These are phyloP conservation scores for Eutrema salsugineum DNA, from an alignment of 441 rosid genomes.

Conservation along the genomic window DNA sequence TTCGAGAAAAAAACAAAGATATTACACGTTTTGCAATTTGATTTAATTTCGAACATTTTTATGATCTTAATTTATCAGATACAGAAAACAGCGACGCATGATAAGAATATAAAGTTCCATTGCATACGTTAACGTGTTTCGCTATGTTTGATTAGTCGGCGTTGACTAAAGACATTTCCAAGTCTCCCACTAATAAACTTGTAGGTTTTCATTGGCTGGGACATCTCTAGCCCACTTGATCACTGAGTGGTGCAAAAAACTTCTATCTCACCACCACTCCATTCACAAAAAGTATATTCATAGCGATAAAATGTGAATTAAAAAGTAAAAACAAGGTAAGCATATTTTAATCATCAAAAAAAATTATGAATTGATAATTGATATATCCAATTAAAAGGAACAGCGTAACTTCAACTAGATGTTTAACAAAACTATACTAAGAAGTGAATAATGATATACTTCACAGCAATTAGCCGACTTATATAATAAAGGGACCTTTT, in stretches of 20 bases:
- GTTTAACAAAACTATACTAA: no score
- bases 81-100: neutral
- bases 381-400: no score
- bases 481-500: neutral
- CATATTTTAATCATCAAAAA: neutral
- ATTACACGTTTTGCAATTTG: neutral
- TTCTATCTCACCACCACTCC: neutral
- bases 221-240: constrained; percentile 2
- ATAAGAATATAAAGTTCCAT: neutral
- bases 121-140: constrained; percentile 19
- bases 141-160: neutral
- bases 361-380: no score
- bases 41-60: no score
- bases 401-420: no score
- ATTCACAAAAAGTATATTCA: neutral
- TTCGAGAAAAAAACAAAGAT: neutral
- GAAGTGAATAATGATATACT: neutral
- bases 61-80: neutral
- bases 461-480: neutral
- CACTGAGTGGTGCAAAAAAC: neutral
- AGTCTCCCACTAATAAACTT: constrained; percentile 11
- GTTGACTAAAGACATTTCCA: constrained; percentile 1
- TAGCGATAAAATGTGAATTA: neutral
- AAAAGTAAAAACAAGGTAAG: neutral
- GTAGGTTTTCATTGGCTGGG: neutral